These are phyloP conservation scores for Phytophthora chlamydospora DNA, from an alignment of 352 stramenopile species.

Conservation along the genomic window DNA sequence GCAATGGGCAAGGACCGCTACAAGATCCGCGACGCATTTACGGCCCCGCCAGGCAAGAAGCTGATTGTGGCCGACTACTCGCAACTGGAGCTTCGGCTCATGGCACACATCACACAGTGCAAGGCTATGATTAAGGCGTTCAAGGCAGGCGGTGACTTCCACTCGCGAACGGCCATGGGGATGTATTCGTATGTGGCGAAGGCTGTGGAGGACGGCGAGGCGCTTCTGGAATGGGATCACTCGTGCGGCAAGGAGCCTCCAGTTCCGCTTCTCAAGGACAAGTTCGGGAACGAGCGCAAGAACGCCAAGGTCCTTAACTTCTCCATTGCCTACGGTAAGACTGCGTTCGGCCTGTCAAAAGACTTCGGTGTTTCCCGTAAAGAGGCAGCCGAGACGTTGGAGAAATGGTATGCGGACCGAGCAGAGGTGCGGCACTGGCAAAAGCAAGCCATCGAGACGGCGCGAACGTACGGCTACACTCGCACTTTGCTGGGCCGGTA, in stretches of 20 bases:
- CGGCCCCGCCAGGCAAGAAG: slow-evolving; percentile 90
- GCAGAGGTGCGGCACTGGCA: slow-evolving; percentile 95
- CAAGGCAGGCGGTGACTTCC: slow-evolving; percentile 91
- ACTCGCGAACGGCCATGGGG: slow-evolving; percentile 96
- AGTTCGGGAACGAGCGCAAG: slow-evolving; percentile 96
- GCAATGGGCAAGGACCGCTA: slow-evolving; percentile 88
- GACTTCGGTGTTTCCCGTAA: slow-evolving; percentile 84
- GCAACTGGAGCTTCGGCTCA: slow-evolving; percentile 98
- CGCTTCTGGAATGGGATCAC: slow-evolving; percentile 98
- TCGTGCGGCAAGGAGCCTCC: slow-evolving; percentile 84
- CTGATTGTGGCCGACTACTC: slow-evolving; percentile 99
- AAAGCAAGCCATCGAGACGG: slow-evolving; percentile 91
- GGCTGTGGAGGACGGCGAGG: slow-evolving; percentile 95
- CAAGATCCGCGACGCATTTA: slow-evolving; percentile 94
- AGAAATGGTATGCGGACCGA: slow-evolving; percentile 97
- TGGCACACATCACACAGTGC: slow-evolving; percentile 98
- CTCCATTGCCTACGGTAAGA: slow-evolving; percentile 99
- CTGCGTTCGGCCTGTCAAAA: slow-evolving; percentile 95
- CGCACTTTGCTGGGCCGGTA: slow-evolving; percentile 98
- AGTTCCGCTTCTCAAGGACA: slow-evolving; percentile 98
- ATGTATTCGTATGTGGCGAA: slow-evolving; percentile 99
- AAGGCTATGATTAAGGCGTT: slow-evolving; percentile 99
- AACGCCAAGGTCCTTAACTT: slow-evolving; percentile 99
- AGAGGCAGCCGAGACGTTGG: slow-evolving; percentile 83
- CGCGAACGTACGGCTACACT: slow-evolving; percentile 87